Conservation (phyloP, 2,329 filamentous ascomycete species). For the Ophidiomyces ophidiicola region DNA sequence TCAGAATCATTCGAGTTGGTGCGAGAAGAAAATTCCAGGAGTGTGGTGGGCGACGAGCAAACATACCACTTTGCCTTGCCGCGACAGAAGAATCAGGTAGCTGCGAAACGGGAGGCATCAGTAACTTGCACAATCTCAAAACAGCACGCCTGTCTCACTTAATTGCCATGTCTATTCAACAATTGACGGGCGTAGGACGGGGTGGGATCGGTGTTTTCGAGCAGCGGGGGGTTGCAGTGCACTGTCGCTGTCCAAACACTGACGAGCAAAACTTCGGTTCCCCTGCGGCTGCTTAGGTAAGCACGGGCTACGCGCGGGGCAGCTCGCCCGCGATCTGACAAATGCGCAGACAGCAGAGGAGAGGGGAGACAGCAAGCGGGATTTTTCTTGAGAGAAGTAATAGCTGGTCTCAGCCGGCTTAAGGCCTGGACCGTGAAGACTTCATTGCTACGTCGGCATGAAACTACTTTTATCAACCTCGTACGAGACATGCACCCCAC, state of each 20-base stretch:
- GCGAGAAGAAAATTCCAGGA: slow-evolving; percentile 14
- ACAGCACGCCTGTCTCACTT: slow-evolving; percentile 32
- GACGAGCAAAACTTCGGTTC: too few species aligned
- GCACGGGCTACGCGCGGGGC: too few species aligned
- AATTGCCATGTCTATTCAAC: slow-evolving; percentile 40
- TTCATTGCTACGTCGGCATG: too few species aligned
- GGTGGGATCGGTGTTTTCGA: slow-evolving; percentile 5
- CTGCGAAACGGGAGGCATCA: slow-evolving; percentile 39
- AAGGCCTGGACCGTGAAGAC: too few species aligned
- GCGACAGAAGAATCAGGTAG: slow-evolving; percentile 92
- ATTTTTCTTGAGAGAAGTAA: too few species aligned
- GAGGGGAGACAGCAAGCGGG: too few species aligned
- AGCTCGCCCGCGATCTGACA: too few species aligned
- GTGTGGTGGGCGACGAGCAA: slow-evolving; percentile 31
- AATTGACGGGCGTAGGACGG: slow-evolving; percentile 7
- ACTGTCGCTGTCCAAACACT: too few species aligned
- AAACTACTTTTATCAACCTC: slow-evolving; percentile 77
- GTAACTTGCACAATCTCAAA: neutral
- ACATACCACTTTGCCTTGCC: slow-evolving; percentile 97
- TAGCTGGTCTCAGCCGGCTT: too few species aligned
- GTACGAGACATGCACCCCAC: slow-evolving; percentile 39
- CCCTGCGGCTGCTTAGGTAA: too few species aligned
- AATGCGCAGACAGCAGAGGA: too few species aligned
- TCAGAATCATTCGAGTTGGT: slow-evolving; percentile 21
- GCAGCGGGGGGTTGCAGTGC: slow-evolving; percentile 1